Percentiles rank a stretch among this genome's conserved stretches.
Evolutionary conservation across 345 rosid species (phyloP).

Genomic region (Cardamine chenopodiifolia): DNA sequence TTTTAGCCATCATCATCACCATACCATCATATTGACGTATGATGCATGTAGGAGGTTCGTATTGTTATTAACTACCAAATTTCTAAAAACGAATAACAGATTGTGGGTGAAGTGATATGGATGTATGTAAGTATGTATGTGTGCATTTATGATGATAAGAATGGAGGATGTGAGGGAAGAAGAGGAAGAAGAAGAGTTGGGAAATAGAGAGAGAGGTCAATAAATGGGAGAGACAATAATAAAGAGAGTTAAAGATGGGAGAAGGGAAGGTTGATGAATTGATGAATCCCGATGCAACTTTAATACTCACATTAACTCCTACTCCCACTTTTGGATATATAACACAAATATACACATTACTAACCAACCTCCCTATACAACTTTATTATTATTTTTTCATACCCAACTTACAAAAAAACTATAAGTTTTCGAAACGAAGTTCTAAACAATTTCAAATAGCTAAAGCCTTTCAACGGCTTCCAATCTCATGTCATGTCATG

Average conservation of each 20-base stretch:
- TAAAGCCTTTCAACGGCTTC: slow-evolving; percentile 25
- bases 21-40: not conserved
- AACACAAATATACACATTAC: slow-evolving; percentile 36
- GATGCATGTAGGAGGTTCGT: not conserved
- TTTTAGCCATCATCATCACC: slow-evolving; percentile 13
- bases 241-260: slow-evolving; percentile 40
- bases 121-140: slow-evolving; percentile 5
- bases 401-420: not conserved
- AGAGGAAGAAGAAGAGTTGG: slow-evolving; percentile 8
- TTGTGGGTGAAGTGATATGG: not conserved
- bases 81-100: not conserved
- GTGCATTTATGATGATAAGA: slow-evolving; percentile 23
- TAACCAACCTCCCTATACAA: slow-evolving; percentile 36
- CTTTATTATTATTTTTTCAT: slow-evolving; percentile 2
- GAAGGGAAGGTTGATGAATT: slow-evolving; percentile 43
- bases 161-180: slow-evolving; percentile 7
- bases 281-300: slow-evolving; percentile 46
- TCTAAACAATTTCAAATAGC: not conserved
- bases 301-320: slow-evolving; percentile 42
- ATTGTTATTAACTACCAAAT: not conserved
- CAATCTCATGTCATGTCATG: slow-evolving; percentile 21
- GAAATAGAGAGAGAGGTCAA: slow-evolving; percentile 24
- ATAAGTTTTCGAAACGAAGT: not conserved
- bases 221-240: slow-evolving; percentile 43
- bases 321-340: slow-evolving; percentile 41